These are phyloP conservation scores for Chara braunii DNA, from an alignment of 139 green algal species.

Conservation along the genomic window DNA sequence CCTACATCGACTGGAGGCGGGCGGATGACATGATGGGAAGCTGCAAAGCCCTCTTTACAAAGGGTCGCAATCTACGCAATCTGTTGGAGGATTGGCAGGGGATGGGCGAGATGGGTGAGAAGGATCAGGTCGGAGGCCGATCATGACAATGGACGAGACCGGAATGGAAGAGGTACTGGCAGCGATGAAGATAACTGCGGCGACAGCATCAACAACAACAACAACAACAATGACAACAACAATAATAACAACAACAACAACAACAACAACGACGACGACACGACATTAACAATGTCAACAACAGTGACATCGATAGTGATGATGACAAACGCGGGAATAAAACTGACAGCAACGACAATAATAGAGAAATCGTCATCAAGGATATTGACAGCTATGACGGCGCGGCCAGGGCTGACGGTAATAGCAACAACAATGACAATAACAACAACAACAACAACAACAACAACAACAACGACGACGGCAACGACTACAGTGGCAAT, in stretches of 20 bases:
- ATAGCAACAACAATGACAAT: background rate
- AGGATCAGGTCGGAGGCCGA: too few relatives aligned
- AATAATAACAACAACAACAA: background rate
- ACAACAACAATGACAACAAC: background rate
- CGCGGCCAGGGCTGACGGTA: background rate
- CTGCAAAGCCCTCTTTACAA: too few relatives aligned
- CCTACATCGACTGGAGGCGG: too few relatives aligned
- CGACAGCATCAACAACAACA: background rate
- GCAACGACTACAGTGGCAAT: background rate
- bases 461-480: background rate
- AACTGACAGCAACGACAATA: background rate
- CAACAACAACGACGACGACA: background rate
- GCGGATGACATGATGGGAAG: too few relatives aligned
- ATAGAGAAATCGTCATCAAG: background rate
- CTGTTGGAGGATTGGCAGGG: too few relatives aligned
- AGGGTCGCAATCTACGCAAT: too few relatives aligned
- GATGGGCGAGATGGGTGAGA: too few relatives aligned
- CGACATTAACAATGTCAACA: background rate
- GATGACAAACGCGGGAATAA: background rate
- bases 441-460: background rate
- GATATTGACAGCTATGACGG: background rate
- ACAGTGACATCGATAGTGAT: background rate
- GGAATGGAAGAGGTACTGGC: background rate
- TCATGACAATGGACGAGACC: too few relatives aligned
- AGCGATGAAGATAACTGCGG: background rate